Percentiles rank a stretch among this genome's conserved stretches.
Conservation (phyloP, 106 monocot genomes). For the Dendrobium catenatum region DNA sequence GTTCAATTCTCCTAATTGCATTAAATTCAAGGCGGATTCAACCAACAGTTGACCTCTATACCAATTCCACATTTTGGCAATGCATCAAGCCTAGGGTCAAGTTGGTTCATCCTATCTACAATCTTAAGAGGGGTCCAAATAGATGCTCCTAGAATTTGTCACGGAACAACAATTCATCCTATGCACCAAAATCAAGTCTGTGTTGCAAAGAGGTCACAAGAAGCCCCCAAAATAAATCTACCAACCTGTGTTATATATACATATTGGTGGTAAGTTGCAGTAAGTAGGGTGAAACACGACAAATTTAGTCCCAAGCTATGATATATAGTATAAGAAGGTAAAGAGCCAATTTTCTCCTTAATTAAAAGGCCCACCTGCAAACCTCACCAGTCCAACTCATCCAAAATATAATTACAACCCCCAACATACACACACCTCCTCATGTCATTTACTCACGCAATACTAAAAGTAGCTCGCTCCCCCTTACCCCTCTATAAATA, state of each 20-base stretch:
- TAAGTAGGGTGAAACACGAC: not conserved
- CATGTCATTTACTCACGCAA: too few species aligned
- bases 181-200: not conserved
- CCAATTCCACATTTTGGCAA: not conserved
- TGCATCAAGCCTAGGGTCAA: not conserved
- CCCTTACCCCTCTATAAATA: too few species aligned
- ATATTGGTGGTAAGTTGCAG: not conserved
- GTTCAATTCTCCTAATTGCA: not conserved
- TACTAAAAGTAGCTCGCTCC: too few species aligned
- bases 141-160: not conserved
- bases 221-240: not conserved
- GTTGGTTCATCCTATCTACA: not conserved
- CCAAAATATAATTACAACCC: too few species aligned
- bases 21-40: not conserved
- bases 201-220: not conserved
- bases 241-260: not conserved
- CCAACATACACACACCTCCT: too few species aligned
- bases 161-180: not conserved
- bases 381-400: too few species aligned
- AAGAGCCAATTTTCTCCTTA: not conserved
- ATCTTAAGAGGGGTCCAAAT: not conserved
- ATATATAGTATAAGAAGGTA: not conserved
- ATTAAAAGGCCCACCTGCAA: not conserved
- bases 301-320: not conserved
- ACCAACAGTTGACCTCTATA: not conserved